Evolutionary conservation across 768 basidiomycete species (phyloP).

Genomic region (Roridomyces roridus): DNA sequence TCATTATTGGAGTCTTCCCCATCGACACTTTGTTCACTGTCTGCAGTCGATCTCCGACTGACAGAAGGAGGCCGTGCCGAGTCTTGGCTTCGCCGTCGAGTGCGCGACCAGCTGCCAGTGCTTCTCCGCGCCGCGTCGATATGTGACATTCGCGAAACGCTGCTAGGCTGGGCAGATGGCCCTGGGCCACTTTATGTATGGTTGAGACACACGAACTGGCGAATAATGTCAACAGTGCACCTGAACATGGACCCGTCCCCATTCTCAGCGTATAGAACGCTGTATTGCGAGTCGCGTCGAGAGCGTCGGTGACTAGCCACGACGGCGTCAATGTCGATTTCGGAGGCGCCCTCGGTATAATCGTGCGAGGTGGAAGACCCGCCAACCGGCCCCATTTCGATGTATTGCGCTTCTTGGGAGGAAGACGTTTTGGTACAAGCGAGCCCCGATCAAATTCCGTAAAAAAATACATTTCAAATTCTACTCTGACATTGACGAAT

Average conservation of each 20-base stretch:
- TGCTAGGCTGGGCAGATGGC: slow-evolving; percentile 75
- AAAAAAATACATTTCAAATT: background rate
- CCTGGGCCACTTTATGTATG: slow-evolving; percentile 61
- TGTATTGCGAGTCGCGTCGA: slow-evolving; percentile 74
- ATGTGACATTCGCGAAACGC: slow-evolving; percentile 80
- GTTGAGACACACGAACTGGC: background rate
- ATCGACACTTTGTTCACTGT: slow-evolving; percentile 49
- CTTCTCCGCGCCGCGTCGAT: slow-evolving; percentile 60
- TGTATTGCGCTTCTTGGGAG: slow-evolving; percentile 12
- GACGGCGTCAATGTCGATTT: slow-evolving; percentile 72
- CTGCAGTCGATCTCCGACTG: slow-evolving; percentile 52
- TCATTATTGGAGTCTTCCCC: slow-evolving; percentile 39
- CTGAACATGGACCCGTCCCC: slow-evolving; percentile 71
- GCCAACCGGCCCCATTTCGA: slow-evolving; percentile 50
- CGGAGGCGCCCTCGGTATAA: slow-evolving; percentile 88
- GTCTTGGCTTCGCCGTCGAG: slow-evolving; percentile 58
- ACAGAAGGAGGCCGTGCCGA: slow-evolving; percentile 37
- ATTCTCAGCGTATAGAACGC: slow-evolving; percentile 60
- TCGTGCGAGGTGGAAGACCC: slow-evolving; percentile 52
- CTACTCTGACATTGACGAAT: slow-evolving; percentile 4
- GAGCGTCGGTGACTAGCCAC: slow-evolving; percentile 55
- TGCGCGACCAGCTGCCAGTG: slow-evolving; percentile 59
- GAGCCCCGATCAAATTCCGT: background rate
- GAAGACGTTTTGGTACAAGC: slow-evolving; percentile 11
- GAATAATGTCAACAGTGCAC: background rate